phyloP scores from a whole-genome alignment of 768 basidiomycete species.

The Leccinum arenicola region DNA sequence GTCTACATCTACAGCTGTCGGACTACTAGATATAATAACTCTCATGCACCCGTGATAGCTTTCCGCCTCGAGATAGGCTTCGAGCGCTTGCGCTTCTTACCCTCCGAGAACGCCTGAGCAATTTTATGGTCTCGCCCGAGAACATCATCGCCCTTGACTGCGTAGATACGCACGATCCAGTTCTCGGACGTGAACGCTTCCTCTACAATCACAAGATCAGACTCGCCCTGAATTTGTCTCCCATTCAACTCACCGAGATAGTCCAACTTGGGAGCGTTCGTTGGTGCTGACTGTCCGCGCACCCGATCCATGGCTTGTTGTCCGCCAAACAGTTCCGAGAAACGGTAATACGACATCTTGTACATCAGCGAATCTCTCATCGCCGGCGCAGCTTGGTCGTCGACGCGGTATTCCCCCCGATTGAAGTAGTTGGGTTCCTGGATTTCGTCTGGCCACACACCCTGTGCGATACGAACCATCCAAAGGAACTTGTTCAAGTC shows the following conservation, averaged over 20 bases:
- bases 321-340: conserved; percentile 83
- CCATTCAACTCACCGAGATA: conserved; percentile 64
- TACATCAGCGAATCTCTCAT: conserved; percentile 99
- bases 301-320: conserved; percentile 80
- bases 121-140: conserved; percentile 88
- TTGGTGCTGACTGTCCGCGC: conserved; percentile 80
- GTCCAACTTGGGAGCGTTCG: conserved; percentile 76
- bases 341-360: conserved; percentile 99
- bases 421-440: conserved; percentile 96
- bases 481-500: conserved; percentile 99
- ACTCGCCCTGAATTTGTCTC: background rate
- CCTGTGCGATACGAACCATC: conserved; percentile 96
- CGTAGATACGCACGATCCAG: conserved; percentile 97
- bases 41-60: conserved; percentile 31
- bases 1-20: background rate
- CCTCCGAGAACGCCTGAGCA: conserved; percentile 79
- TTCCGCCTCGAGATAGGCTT: conserved; percentile 66
- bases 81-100: conserved; percentile 85
- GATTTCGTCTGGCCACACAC: conserved; percentile 98
- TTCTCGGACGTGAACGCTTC: conserved; percentile 99
- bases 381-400: conserved; percentile 74
- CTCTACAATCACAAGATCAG: conserved; percentile 42
- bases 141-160: conserved; percentile 91
- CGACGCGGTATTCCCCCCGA: conserved; percentile 90
- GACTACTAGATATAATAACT: background rate